Conservation (phyloP, 1,284 basidiomycete species). For the Heliocybe sulcata region DNA sequence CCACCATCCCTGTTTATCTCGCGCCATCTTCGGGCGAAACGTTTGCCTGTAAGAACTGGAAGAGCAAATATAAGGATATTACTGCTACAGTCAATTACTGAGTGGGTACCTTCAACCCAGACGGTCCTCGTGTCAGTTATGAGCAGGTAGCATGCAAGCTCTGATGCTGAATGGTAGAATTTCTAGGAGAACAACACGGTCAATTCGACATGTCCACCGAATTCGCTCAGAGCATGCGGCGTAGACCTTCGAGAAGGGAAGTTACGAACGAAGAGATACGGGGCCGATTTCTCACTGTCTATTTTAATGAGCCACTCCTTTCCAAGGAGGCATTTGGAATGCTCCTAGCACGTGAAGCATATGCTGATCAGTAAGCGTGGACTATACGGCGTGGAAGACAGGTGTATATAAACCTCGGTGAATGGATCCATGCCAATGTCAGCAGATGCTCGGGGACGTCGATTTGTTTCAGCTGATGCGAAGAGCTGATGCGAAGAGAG, state of each 20-base stretch:
- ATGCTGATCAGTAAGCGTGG: background rate
- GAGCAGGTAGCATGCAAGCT: conserved; percentile 51
- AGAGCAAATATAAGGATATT: too few species aligned
- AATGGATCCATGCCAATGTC: background rate
- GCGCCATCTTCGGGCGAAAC: conserved; percentile 62
- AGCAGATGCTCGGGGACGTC: background rate
- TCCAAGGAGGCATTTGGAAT: conserved; percentile 43
- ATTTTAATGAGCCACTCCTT: conserved; percentile 71
- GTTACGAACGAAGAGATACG: conserved; percentile 62
- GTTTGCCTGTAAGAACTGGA: conserved; percentile 49
- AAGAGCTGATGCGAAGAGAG: background rate
- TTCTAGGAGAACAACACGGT: conserved; percentile 32
- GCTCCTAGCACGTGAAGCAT: conserved; percentile 33
- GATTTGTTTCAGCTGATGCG: background rate
- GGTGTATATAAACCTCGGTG: background rate
- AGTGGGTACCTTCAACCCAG: conserved; percentile 61
- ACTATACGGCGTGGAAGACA: background rate
- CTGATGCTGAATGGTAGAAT: conserved; percentile 45
- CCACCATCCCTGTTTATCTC: conserved; percentile 33
- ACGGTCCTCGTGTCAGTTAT: conserved; percentile 68
- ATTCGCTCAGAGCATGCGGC: conserved; percentile 1
- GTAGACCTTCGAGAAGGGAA: conserved; percentile 5
- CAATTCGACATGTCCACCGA: background rate
- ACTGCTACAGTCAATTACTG: conserved; percentile 6
- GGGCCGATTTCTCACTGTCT: conserved; percentile 47